Evolutionary conservation across 257 asterid species (phyloP).

Genomic region (Buddleja alternifolia): DNA sequence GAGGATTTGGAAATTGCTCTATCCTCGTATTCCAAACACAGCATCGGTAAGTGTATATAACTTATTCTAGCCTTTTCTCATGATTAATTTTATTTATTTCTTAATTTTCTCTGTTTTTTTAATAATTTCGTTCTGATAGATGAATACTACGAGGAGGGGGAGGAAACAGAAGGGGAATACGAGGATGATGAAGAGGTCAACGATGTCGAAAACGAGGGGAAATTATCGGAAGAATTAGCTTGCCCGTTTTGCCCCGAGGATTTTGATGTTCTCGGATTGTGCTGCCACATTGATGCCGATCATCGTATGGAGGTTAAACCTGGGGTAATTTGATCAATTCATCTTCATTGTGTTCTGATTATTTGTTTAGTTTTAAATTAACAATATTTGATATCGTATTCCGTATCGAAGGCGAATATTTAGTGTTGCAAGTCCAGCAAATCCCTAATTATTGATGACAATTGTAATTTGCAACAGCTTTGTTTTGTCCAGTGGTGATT

Average conservation of each 20-base stretch:
- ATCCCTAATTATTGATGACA: not conserved
- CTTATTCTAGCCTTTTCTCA: not conserved
- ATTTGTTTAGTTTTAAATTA: not conserved
- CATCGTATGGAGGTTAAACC: slow-evolving; percentile 65
- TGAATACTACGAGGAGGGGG: slow-evolving; percentile 36
- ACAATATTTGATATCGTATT: not conserved
- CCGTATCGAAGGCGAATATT: not conserved
- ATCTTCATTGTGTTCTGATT: not conserved
- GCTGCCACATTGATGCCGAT: slow-evolving; percentile 68
- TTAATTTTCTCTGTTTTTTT: not conserved
- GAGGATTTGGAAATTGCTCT: slow-evolving; percentile 27
- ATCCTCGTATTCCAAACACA: slow-evolving; percentile 23
- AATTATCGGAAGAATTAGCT: slow-evolving; percentile 54
- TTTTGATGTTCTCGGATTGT: slow-evolving; percentile 63
- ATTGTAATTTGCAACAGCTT: not conserved
- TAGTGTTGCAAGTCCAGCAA: not conserved
- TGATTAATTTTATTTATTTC: not conserved
- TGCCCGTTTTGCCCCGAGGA: slow-evolving; percentile 73
- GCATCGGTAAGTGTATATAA: slow-evolving; percentile 13
- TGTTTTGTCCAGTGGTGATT: not conserved
- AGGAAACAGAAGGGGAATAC: slow-evolving; percentile 42
- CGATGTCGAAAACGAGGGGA: slow-evolving; percentile 25
- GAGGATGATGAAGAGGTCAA: slow-evolving; percentile 44
- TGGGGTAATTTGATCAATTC: slow-evolving; percentile 41
- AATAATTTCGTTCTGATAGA: slow-evolving; percentile 32